Percentiles rank a stretch among this genome's conserved stretches.
phyloP scores from a whole-genome alignment of 169 alveolate species.

The Cryptosporidium xiaoi region DNA sequence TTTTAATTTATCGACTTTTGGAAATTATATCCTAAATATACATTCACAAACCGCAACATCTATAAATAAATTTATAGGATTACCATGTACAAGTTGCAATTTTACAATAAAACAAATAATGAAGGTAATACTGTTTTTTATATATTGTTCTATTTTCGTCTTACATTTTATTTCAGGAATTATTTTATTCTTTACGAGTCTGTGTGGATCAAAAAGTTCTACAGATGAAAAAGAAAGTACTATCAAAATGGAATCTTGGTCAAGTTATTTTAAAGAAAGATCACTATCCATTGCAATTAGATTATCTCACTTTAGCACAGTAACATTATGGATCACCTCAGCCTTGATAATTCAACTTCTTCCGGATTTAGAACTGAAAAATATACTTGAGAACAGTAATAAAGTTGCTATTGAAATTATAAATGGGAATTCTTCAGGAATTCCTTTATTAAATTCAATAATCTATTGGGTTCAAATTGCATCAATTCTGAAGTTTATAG shows the following conservation, averaged over 20 bases:
- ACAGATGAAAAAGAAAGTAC: slow-evolving; percentile 13
- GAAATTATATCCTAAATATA: slow-evolving; percentile 26
- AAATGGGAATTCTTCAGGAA: slow-evolving; percentile 6
- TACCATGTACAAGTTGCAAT: slow-evolving; percentile 52
- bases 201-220: slow-evolving; percentile 11
- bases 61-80: slow-evolving; percentile 51
- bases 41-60: slow-evolving; percentile 59
- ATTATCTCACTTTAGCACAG: slow-evolving; percentile 31
- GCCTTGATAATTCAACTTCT: slow-evolving; percentile 41
- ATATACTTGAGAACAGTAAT: slow-evolving; percentile 39
- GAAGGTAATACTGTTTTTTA: slow-evolving; percentile 11
- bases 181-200: slow-evolving; percentile 18
- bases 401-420: slow-evolving; percentile 6
- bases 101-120: slow-evolving; percentile 20
- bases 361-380: slow-evolving; percentile 12
- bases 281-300: slow-evolving; percentile 41
- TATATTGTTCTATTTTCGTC: slow-evolving; percentile 26
- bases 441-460: slow-evolving; percentile 27
- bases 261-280: slow-evolving; percentile 43
- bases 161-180: slow-evolving; percentile 55
- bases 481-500: slow-evolving; percentile 29
- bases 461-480: slow-evolving; percentile 38
- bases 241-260: slow-evolving; percentile 49
- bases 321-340: slow-evolving; percentile 41
- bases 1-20: slow-evolving; percentile 37